Percentiles rank a stretch among this genome's conserved stretches.
phyloP scores from a whole-genome alignment of 2,329 filamentous ascomycete genomes.

The Colletotrichum spaethianum region DNA sequence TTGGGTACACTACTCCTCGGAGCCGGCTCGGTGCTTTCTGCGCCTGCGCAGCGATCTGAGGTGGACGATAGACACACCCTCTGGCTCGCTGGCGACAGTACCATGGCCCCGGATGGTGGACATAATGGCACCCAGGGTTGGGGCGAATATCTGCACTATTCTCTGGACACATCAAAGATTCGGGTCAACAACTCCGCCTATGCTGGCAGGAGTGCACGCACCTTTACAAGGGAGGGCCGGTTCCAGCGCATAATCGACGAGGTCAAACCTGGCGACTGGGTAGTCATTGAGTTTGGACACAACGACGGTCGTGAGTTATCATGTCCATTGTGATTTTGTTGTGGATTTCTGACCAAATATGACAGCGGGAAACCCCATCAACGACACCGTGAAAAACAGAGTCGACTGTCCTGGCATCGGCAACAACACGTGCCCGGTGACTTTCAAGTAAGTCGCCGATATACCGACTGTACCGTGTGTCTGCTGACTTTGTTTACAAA shows the following conservation, averaged over 20 bases:
- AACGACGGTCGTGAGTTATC: slow-evolving; percentile 73
- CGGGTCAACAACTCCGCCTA: slow-evolving; percentile 74
- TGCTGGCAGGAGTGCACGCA: slow-evolving; percentile 76
- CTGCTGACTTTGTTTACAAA: not conserved
- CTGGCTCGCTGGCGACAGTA: slow-evolving; percentile 74
- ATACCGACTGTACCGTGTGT: rapidly evolving
- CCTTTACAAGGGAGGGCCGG: slow-evolving; percentile 75
- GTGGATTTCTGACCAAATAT: not conserved
- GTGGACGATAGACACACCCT: slow-evolving; percentile 52
- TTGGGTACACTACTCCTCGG: slow-evolving; percentile 5
- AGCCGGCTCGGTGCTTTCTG: slow-evolving; percentile 2
- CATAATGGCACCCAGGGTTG: slow-evolving; percentile 68
- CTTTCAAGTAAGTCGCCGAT: slow-evolving; percentile 50
- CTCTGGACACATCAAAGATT: slow-evolving; percentile 48
- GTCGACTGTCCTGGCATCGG: slow-evolving; percentile 71
- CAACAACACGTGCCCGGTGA: slow-evolving; percentile 67
- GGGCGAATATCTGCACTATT: slow-evolving; percentile 73
- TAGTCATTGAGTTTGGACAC: slow-evolving; percentile 81
- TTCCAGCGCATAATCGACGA: slow-evolving; percentile 70
- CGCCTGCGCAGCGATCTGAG: slow-evolving; percentile 11
- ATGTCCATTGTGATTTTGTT: rapidly evolving
- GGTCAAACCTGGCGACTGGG: slow-evolving; percentile 72
- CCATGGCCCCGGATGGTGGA: slow-evolving; percentile 64
- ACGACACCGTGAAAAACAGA: slow-evolving; percentile 72
- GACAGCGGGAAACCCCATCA: slow-evolving; percentile 20